Base-by-base conservation (phyloP, 371 early-diverging fungal genomes). In the Rhizopus stolonifer region DNA sequence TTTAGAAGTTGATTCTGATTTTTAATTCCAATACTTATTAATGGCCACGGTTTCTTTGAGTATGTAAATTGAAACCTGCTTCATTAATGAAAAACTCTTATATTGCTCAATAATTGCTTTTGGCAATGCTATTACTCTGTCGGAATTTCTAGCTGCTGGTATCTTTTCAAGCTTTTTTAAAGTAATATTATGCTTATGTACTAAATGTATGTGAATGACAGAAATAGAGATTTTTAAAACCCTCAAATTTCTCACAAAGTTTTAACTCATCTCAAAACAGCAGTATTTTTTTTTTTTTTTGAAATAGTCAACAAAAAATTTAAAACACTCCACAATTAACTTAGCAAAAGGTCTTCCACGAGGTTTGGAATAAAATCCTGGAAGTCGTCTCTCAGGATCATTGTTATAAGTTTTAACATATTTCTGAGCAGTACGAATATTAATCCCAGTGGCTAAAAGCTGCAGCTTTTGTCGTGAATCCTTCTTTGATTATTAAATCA, bases 171-270 rank as follows among this genome's bases (percentile, higher is more conserved):
- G 46, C 46, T 57, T 56, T 45, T 56, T 56, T 46, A 57, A 57
- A 50, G 58, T 57, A 51, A 57, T 57, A 26, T 50, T 57, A 57
- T 57, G 58, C 46, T 57, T 46, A 57, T 51, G 58, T 57, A 57
- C 58, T 46, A 57, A 57, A 57, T n/a, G n/a, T n/a, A n/a, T n/a
- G n/a, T n/a, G n/a, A n/a, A n/a, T 57, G 58, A 49, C 26, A 51
- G 51, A 57, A 57, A 51, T 57, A 57, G 51, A 57, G 51, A 51
- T 51, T 57, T 57, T 57, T 45, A 57, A 46, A n/a, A 46, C 51
- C 58, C 51, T 57, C 58, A 57, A 57, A 57, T 51, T 50, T 56
- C 57, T 56, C 50, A 56, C 50, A 56, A 36, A 50, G 26, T 40
- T 56, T 56, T 56, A 47, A 56, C 48, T n/a, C n/a, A n/a, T n/a